Conservation (phyloP, 2,329 filamentous ascomycete species). For the Cercospora sp. region DNA sequence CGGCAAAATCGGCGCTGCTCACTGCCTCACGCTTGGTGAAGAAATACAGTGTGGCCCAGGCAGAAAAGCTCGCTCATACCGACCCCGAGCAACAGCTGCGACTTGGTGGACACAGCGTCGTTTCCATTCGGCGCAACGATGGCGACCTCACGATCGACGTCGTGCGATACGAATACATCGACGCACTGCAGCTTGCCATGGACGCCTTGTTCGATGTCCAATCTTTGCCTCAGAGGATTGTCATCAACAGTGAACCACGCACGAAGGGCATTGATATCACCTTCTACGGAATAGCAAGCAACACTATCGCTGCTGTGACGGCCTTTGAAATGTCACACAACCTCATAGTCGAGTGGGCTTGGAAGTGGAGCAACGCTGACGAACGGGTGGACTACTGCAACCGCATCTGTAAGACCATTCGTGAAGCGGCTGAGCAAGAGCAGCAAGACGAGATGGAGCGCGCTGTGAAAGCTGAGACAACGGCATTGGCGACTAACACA, state of each 20-base stretch:
- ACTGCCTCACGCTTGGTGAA: conserved; percentile 20
- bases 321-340: conserved; percentile 34
- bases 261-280: conserved; percentile 8
- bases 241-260: neutral
- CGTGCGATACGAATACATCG: neutral
- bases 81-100: conserved; percentile 11
- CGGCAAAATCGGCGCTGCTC: too few species aligned
- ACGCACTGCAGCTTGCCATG: conserved; percentile 6
- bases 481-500: neutral
- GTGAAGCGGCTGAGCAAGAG: conserved; percentile 12
- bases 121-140: conserved; percentile 17
- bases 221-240: neutral
- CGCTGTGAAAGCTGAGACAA: conserved; percentile 17
- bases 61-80: conserved; percentile 23
- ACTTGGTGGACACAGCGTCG: conserved; percentile 16
- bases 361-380: conserved; percentile 12
- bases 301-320: conserved; percentile 29
- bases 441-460: conserved; percentile 14
- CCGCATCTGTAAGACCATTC: conserved; percentile 15
- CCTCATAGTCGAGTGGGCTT: conserved; percentile 23
- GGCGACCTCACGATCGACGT: conserved; percentile 16
- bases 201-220: conserved; percentile 15
- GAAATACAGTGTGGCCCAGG: conserved; percentile 21
- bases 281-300: conserved; percentile 33
- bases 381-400: conserved; percentile 24